phyloP scores from a whole-genome alignment of 306 rosid species.

The Rubus parviflorus region DNA sequence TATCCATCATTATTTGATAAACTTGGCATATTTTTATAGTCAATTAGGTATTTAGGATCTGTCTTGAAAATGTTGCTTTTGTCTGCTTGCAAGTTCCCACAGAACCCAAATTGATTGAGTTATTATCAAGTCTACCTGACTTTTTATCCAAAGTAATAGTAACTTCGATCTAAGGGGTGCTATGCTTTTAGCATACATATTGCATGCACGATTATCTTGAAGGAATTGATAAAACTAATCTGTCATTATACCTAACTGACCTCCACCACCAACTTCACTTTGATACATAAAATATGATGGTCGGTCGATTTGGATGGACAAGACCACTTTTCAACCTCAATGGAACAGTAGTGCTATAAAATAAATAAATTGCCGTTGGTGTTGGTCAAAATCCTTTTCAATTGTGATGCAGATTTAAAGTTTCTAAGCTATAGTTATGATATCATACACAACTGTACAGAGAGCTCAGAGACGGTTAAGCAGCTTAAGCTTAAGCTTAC shows the following conservation, averaged over 20 bases:
- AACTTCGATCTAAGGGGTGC: background rate
- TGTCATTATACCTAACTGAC: constrained; percentile 2
- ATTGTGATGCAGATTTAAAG: background rate
- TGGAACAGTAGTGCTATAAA: background rate
- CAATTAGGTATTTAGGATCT: background rate
- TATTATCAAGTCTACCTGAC: background rate
- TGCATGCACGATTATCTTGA: background rate
- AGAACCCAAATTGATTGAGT: background rate
- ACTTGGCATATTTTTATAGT: background rate
- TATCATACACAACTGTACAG: background rate
- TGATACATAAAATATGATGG: background rate
- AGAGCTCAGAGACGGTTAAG: background rate
- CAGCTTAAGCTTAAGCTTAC: background rate
- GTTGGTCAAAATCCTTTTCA: background rate
- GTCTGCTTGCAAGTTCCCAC: background rate
- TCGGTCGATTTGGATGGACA: constrained; percentile 5
- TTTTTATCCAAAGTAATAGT: background rate
- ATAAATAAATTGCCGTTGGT: background rate
- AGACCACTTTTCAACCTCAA: background rate
- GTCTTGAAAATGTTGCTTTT: background rate
- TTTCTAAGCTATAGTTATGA: background rate
- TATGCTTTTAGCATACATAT: background rate
- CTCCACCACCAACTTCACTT: constrained; percentile 5
- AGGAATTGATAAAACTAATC: background rate
- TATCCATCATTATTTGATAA: too few species aligned